phyloP scores from a whole-genome alignment of 345 rosid species.

The Citrus maxima region DNA sequence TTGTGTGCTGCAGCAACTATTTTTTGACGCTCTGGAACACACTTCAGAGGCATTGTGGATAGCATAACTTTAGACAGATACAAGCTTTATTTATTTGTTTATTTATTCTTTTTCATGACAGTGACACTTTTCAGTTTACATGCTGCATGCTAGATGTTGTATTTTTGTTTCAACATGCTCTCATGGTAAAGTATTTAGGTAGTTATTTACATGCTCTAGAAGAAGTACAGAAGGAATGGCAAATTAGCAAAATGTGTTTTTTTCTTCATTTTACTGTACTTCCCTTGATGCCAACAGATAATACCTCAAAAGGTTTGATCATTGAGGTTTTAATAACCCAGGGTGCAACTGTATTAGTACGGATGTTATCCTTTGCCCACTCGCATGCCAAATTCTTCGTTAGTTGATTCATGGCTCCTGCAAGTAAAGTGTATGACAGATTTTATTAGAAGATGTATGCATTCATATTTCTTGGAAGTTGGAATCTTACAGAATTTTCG shows the following conservation, averaged over 20 bases:
- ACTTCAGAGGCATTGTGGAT: background rate
- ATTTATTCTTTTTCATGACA: no score
- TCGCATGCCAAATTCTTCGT: constrained; percentile 49
- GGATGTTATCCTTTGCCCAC: constrained; percentile 51
- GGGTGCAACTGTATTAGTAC: constrained; percentile 40
- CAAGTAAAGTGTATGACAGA: background rate
- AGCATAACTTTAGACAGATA: no score
- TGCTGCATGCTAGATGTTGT: no score
- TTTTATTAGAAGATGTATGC: background rate
- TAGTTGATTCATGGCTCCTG: constrained; percentile 47
- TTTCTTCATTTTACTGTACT: no score
- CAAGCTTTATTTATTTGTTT: no score
- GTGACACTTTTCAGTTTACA: no score
- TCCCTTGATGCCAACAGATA: background rate
- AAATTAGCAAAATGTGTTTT: no score
- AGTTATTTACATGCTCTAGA: no score
- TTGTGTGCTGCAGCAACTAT: background rate
- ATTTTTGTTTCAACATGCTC: no score
- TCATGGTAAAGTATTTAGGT: no score
- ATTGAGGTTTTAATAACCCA: constrained; percentile 35
- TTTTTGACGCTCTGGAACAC: background rate
- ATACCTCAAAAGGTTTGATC: background rate
- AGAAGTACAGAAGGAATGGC: background rate
- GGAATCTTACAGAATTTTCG: background rate
- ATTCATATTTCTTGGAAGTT: background rate